Conservation (phyloP, 345 rosid genomes). For the Mangifera indica region DNA sequence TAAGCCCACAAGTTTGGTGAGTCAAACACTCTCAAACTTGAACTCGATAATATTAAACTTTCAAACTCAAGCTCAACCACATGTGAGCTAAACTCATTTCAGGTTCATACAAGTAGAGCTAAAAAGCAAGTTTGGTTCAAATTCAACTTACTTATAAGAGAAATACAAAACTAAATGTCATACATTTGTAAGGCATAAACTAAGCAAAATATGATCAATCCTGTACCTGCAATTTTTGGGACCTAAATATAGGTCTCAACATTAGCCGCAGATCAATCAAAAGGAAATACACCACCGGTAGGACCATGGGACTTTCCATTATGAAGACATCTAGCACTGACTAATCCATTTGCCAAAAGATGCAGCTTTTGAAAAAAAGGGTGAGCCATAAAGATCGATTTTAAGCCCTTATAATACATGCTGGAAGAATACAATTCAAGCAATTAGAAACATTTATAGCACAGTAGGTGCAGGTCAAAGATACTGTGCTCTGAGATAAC, state of each 20-base stretch:
- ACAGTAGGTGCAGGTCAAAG: slow-evolving; percentile 38
- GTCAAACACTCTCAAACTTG: too few species aligned
- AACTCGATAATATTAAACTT: too few species aligned
- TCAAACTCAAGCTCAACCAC: too few species aligned
- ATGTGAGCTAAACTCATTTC: too few species aligned
- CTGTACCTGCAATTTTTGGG: slow-evolving; percentile 48
- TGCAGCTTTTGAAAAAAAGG: slow-evolving; percentile 24
- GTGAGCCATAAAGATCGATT: slow-evolving; percentile 39
- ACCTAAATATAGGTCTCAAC: slow-evolving; percentile 42
- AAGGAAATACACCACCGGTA: slow-evolving; percentile 44
- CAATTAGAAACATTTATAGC: slow-evolving; percentile 39
- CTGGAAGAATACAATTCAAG: slow-evolving; percentile 57
- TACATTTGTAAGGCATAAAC: slow-evolving; percentile 51
- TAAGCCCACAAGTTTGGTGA: too few species aligned
- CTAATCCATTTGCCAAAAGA: slow-evolving; percentile 35
- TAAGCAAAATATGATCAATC: slow-evolving; percentile 44
- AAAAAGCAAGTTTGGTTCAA: too few species aligned
- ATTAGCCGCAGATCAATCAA: slow-evolving; percentile 50
- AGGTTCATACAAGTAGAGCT: too few species aligned
- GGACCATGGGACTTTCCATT: slow-evolving; percentile 46
- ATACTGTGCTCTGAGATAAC: slow-evolving; percentile 59
- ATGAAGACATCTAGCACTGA: slow-evolving; percentile 39
- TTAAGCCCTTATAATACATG: slow-evolving; percentile 67
- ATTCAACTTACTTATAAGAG: too few species aligned
- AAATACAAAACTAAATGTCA: slow-evolving; percentile 33